Evolutionary conservation across 1,284 basidiomycete species (phyloP), one percentile per base, ranked within the genome.

Genomic region (Cutaneotrichosporon mucoides): DNA sequence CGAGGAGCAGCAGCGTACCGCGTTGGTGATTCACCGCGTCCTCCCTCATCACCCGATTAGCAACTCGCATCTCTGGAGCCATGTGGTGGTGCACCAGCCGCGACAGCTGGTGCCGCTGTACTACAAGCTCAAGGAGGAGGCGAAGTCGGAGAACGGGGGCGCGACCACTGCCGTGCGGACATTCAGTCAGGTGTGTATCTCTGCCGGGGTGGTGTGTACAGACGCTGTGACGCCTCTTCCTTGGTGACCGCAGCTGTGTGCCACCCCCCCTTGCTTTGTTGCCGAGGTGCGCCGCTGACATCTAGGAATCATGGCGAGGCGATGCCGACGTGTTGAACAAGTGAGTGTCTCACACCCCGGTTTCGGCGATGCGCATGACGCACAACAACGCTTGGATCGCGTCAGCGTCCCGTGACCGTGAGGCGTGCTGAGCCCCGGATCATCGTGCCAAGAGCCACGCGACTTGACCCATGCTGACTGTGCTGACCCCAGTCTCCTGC

Each of bases 241-340:
- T n/a, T n/a, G n/a, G n/a, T n/a, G n/a, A n/a, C n/a, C n/a, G n/a
- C n/a, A n/a, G n/a, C n/a, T n/a, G n/a, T n/a, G n/a, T n/a, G n/a
- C n/a, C n/a, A n/a, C n/a, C n/a, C n/a, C n/a, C n/a, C n/a, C n/a
- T n/a, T n/a, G n/a, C n/a, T n/a, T n/a, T n/a, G n/a, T n/a, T n/a
- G n/a, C n/a, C n/a, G n/a, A n/a, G n/a, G n/a, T n/a, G n/a, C n/a
- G n/a, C n/a, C n/a, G 52, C 55, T 57, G 43, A 57, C 52, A 2
- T 8, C 24, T 53, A 75, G 69, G 67, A 73, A 60, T 71, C 72
- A 7, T 77, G 77, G 76, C 68, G 66, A 46, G 77, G 77, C 33
- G 77, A 79, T 58, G 76, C 72, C 1, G 77, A 79, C 61, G 75
- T 78, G 33, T 55, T 79, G 12, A 78, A 76, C 70, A 79, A 79